Evolutionary conservation across 306 rosid genomes (phyloP).

Genomic region (Prunus armeniaca): DNA sequence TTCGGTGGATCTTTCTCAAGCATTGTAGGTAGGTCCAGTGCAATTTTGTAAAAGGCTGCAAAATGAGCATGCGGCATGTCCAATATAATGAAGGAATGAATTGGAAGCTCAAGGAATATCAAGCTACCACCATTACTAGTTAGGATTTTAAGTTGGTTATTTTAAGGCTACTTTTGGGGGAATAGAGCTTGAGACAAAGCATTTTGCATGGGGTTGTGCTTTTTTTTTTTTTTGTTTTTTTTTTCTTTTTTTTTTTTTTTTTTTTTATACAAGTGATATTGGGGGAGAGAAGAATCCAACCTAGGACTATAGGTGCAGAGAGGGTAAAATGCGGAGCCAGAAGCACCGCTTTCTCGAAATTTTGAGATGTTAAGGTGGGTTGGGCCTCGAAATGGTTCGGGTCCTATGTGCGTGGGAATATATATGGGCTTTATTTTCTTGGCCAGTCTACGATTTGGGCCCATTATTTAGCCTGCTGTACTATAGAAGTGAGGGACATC

Average conservation of each 20-base stretch:
- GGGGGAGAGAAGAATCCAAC: rapidly evolving
- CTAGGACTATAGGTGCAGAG: no score
- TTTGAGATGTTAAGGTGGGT: not conserved
- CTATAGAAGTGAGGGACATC: no score
- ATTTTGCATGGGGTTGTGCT: no score
- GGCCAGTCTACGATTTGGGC: no score
- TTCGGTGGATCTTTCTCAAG: no score
- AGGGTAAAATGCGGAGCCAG: not conserved
- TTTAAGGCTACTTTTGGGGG: not conserved
- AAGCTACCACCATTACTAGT: not conserved
- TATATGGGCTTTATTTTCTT: not conserved
- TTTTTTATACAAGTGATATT: no score
- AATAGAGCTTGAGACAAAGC: not conserved
- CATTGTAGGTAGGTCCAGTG: no score
- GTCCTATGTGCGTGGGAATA: not conserved
- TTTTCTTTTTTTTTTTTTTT: no score
- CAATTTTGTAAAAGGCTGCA: not conserved
- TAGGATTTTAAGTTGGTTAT: not conserved
- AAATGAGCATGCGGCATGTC: slow-evolving; percentile 1
- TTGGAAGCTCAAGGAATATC: not conserved
- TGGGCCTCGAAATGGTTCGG: not conserved
- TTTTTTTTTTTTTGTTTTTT: no score
- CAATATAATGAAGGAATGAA: not conserved
- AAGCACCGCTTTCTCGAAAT: not conserved
- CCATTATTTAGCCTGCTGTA: no score